These are phyloP conservation scores for Coniochaeta ligniaria DNA, from an alignment of 2,329 filamentous ascomycete genomes.

Conservation along the genomic window DNA sequence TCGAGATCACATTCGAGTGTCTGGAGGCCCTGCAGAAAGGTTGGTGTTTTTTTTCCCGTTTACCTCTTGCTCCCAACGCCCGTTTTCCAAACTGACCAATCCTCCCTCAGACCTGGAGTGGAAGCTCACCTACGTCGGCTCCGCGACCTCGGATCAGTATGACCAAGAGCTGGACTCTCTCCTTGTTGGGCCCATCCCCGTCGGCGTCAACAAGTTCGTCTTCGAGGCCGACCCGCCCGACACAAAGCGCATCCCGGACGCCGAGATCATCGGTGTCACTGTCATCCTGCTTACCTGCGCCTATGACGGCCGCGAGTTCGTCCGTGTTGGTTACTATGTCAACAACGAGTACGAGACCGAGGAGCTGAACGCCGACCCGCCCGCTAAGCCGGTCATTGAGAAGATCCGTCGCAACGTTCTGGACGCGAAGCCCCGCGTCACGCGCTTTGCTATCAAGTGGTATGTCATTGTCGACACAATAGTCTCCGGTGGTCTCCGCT, in stretches of 20 bases:
- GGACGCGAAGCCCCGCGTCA: slow-evolving; percentile 95
- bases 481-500: not conserved
- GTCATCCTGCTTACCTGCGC: slow-evolving; percentile 94
- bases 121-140: slow-evolving; percentile 99
- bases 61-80: not conserved
- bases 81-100: not conserved
- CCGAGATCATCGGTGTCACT: slow-evolving; percentile 93
- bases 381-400: slow-evolving; percentile 86
- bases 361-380: slow-evolving; percentile 81
- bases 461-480: slow-evolving; percentile 39
- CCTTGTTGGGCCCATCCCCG: slow-evolving; percentile 92
- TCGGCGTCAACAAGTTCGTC: slow-evolving; percentile 97
- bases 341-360: slow-evolving; percentile 98
- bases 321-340: slow-evolving; percentile 97
- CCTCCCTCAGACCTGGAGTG: slow-evolving; percentile 76
- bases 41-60: slow-evolving; percentile 28
- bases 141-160: slow-evolving; percentile 95
- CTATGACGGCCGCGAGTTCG: slow-evolving; percentile 94
- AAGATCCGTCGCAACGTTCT: slow-evolving; percentile 88
- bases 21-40: slow-evolving; percentile 91
- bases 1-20: slow-evolving; percentile 98
- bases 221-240: slow-evolving; percentile 94
- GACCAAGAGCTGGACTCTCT: slow-evolving; percentile 98
- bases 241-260: slow-evolving; percentile 82
- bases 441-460: slow-evolving; percentile 98